Conservation (phyloP, 2,329 filamentous ascomycete genomes). For the Trichocomaceae sp. region DNA sequence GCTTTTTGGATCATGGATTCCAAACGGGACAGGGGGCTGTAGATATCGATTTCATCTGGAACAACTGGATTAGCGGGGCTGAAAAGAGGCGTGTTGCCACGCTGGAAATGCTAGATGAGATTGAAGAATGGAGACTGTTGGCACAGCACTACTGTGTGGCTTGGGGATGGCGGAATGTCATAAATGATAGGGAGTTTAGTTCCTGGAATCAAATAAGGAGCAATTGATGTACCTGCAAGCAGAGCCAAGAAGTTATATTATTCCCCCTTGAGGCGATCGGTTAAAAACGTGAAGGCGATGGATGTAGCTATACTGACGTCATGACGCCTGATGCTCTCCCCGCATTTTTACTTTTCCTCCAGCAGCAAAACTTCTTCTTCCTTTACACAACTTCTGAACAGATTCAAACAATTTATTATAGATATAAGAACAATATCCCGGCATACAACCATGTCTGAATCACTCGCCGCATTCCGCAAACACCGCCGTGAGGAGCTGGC, state of each 20-base stretch:
- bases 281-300: not conserved
- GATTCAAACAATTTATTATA: not conserved
- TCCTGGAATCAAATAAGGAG: not conserved
- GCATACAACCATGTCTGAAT: constrained; percentile 28
- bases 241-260: not conserved
- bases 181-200: not conserved
- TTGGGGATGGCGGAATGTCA: constrained; percentile 69
- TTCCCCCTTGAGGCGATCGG: not conserved
- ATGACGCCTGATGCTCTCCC: constrained; percentile 5
- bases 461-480: constrained; percentile 44
- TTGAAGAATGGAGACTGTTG: constrained; percentile 87
- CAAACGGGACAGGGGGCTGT: constrained; percentile 48
- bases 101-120: constrained; percentile 84
- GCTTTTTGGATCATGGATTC: constrained; percentile 64
- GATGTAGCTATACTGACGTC: constrained; percentile 2
- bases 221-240: not conserved
- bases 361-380: constrained; percentile 14
- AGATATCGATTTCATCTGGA: constrained; percentile 66
- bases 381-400: too few relatives aligned
- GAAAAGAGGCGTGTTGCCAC: constrained; percentile 75
- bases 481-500: constrained; percentile 45
- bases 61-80: constrained; percentile 59
- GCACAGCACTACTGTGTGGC: constrained; percentile 83
- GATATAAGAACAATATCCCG: not conserved
- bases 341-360: not conserved